Evolutionary conservation across 805 yeast species (phyloP).

Genomic region (Ogataea pini): DNA sequence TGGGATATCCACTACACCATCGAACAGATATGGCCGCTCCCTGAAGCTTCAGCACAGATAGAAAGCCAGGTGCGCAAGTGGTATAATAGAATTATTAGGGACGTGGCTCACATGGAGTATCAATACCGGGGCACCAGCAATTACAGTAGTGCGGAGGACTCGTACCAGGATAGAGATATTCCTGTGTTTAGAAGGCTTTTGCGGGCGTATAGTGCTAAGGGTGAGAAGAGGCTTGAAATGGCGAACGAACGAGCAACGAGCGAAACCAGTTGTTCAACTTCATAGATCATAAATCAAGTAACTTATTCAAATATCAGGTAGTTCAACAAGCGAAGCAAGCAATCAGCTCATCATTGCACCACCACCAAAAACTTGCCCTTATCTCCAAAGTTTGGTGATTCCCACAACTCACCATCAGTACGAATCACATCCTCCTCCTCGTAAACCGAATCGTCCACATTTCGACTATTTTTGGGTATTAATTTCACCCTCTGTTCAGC

Average conservation of each 20-base stretch:
- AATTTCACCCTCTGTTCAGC: slow-evolving; percentile 27
- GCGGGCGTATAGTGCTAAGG: slow-evolving; percentile 39
- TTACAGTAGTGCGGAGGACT: slow-evolving; percentile 5
- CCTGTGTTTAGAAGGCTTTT: slow-evolving; percentile 26
- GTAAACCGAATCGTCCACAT: slow-evolving; percentile 25
- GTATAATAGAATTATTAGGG: slow-evolving; percentile 15
- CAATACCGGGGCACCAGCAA: not conserved
- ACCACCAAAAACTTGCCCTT: slow-evolving; percentile 37
- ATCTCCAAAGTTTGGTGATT: slow-evolving; percentile 29
- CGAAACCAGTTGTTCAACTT: not conserved
- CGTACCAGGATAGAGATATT: slow-evolving; percentile 26
- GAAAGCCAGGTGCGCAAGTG: slow-evolving; percentile 10
- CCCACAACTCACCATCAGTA: slow-evolving; percentile 31
- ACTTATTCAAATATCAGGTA: no score
- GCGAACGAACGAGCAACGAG: not conserved
- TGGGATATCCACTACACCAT: slow-evolving; percentile 35
- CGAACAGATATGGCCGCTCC: slow-evolving; percentile 13
- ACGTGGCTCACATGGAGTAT: slow-evolving; percentile 6
- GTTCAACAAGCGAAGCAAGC: not conserved
- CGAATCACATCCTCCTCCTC: slow-evolving; percentile 21
- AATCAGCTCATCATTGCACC: not conserved
- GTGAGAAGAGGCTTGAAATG: slow-evolving; percentile 11
- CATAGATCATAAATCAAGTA: no score
- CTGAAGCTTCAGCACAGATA: slow-evolving; percentile 6
- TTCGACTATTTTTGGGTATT: slow-evolving; percentile 31